Base-by-base conservation (phyloP, 768 basidiomycete species). In the Termitomyces sp. region DNA sequence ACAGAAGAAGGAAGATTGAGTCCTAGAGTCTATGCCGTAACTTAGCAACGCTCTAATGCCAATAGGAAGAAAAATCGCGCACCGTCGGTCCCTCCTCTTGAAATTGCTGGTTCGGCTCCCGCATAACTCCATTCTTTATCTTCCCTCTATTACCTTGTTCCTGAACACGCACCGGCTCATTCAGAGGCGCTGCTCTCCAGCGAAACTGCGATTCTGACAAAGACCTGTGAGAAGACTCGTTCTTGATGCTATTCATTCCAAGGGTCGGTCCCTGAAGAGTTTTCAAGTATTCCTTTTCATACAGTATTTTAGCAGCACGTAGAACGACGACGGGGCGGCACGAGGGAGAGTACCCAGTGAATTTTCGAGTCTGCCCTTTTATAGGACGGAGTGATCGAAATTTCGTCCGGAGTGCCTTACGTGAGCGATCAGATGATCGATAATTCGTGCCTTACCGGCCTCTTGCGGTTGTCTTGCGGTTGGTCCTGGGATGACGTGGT, bases 381-480 rank as follows among this genome's bases (percentile, higher is more conserved):
- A 52, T 52, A 52, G 50, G 48, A 34, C 33, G 47, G n/a, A 53
- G 33, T 4, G 14, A 52, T 52, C 51, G 24, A 33, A 39, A 40
- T 52, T 39, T 52, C n/a, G 6, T 40, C 24, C 51, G 40, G 27
- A 39, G 51, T 12, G 26, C 24, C 43, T 56, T 56, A 56, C 55
- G 46, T 48, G 37, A 56, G 46, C 55, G 34, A 56, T 56, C 46
- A 44, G 53, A 53, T 44, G 53, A 54, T 54, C 46, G 46, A 55
- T 46, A 55, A 26, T 47, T 47, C n/a, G 55, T 56, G 46, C 55
- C 55, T 56, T 37, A 3, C 13, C 10, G n/a, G 20, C 12, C 33
- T 37, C 24, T 51, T 27, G 16, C 22, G 45, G 27, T n/a, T 48
- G 47, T 48, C 30, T 24, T 20, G n/a, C n/a, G n/a, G n/a, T n/a